These are phyloP conservation scores for Pseudopithomyces maydicus DNA, from an alignment of 2,329 filamentous ascomycete genomes.

Conservation along the genomic window DNA sequence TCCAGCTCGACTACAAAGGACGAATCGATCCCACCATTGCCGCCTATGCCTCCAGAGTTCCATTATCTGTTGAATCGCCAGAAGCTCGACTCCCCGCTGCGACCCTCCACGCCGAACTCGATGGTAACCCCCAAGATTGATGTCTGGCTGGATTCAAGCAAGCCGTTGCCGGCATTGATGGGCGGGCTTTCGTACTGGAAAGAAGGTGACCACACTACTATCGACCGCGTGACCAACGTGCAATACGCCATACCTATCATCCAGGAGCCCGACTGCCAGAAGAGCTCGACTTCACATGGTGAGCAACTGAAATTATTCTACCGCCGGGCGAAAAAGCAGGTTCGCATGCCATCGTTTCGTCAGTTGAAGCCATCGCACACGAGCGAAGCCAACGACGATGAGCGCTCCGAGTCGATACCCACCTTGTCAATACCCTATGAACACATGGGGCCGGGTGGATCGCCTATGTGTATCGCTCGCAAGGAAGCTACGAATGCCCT, in stretches of 20 bases:
- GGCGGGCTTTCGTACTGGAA: slow-evolving; percentile 41
- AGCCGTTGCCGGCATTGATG: slow-evolving; percentile 38
- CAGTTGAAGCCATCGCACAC: slow-evolving; percentile 22
- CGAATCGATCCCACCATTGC: slow-evolving; percentile 1
- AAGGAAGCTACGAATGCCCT: slow-evolving; percentile 14
- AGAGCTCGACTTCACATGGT: slow-evolving; percentile 21
- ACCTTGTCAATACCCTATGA: slow-evolving; percentile 24
- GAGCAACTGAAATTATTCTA: slow-evolving; percentile 31
- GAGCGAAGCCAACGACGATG: slow-evolving; percentile 20
- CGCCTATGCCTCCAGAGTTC: slow-evolving; percentile 12
- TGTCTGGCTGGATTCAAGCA: slow-evolving; percentile 40
- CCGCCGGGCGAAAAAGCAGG: slow-evolving; percentile 34
- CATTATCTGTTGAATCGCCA: slow-evolving; percentile 14
- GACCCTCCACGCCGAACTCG: slow-evolving; percentile 31
- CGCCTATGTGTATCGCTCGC: slow-evolving; percentile 13
- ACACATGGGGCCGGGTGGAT: slow-evolving; percentile 8
- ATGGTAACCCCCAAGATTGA: slow-evolving; percentile 32
- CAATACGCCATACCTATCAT: slow-evolving; percentile 38
- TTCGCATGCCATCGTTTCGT: slow-evolving; percentile 34
- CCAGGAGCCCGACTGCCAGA: slow-evolving; percentile 10
- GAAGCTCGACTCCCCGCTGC: slow-evolving; percentile 21
- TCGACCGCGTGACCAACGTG: slow-evolving; percentile 14
- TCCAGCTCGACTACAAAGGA: slow-evolving; percentile 2
- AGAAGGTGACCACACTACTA: slow-evolving; percentile 17
- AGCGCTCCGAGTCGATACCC: slow-evolving; percentile 33